Conservation (phyloP, 345 rosid genomes). For the Lumnitzera racemosa region DNA sequence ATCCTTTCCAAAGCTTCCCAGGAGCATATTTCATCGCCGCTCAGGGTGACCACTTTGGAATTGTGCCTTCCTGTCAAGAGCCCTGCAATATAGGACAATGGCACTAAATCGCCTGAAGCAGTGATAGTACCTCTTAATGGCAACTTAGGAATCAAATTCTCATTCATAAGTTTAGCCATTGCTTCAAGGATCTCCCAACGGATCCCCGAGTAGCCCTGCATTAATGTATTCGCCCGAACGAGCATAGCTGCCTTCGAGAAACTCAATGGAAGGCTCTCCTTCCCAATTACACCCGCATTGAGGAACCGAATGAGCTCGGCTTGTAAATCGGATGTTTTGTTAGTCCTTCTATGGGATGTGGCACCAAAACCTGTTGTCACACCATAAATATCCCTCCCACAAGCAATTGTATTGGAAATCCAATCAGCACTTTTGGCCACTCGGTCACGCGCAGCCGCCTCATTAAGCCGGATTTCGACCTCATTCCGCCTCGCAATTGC, state of each 20-base stretch:
- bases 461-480: constrained; percentile 20
- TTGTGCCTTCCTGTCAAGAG: constrained; percentile 35
- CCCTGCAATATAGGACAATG: constrained; percentile 46
- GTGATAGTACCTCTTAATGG: constrained; percentile 53
- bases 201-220: constrained; percentile 51
- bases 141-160: constrained; percentile 31
- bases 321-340: constrained; percentile 25
- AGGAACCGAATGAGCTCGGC: constrained; percentile 44
- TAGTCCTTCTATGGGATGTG: constrained; percentile 38
- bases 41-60: constrained; percentile 28
- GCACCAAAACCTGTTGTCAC: constrained; percentile 46
- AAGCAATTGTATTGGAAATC: constrained; percentile 26
- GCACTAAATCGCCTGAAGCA: constrained; percentile 44
- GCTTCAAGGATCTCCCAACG: constrained; percentile 41
- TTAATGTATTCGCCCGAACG: constrained; percentile 32
- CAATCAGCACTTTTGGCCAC: constrained; percentile 29
- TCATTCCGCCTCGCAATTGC: constrained; percentile 23
- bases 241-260: constrained; percentile 42
- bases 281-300: constrained; percentile 38
- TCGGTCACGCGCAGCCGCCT: constrained; percentile 23
- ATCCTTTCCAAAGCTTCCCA: constrained; percentile 33
- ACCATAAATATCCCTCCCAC: constrained; percentile 39
- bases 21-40: constrained; percentile 25
- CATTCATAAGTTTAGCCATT: constrained; percentile 29
- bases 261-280: constrained; percentile 22